These are phyloP conservation scores for Tephrocybe sp. DNA, from an alignment of 768 basidiomycete species.

Conservation along the genomic window DNA sequence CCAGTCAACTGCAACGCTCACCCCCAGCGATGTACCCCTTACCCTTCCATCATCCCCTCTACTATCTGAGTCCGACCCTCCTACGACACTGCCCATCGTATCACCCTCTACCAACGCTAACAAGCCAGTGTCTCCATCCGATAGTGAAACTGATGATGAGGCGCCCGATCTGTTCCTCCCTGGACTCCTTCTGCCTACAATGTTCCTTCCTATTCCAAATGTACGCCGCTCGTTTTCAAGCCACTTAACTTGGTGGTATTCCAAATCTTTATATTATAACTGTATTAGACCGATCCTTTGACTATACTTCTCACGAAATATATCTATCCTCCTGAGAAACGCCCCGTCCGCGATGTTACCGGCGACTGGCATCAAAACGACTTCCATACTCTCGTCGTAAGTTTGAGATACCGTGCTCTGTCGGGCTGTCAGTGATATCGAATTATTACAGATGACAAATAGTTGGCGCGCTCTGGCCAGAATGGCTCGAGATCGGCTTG, in stretches of 20 bases:
- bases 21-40: conserved; percentile 44
- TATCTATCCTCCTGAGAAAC: conserved; percentile 70
- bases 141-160: conserved; percentile 46
- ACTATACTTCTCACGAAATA: conserved; percentile 81
- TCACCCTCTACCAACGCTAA: conserved; percentile 40
- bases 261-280: conserved; percentile 43
- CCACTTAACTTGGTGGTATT: conserved; percentile 62
- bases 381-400: conserved; percentile 79
- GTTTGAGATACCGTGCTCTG: conserved; percentile 24
- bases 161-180: conserved; percentile 63
- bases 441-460: conserved; percentile 68
- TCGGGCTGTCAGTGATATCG: conserved; percentile 19
- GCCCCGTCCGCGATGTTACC: conserved; percentile 68
- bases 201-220: conserved; percentile 89
- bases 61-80: conserved; percentile 15
- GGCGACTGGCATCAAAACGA: conserved; percentile 75
- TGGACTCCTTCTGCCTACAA: conserved; percentile 65
- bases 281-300: conserved; percentile 78
- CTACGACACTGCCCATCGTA: conserved; percentile 18
- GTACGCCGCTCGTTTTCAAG: conserved; percentile 60
- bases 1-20: conserved; percentile 32
- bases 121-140: conserved; percentile 50
- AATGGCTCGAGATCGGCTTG: conserved; percentile 79
- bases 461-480: conserved; percentile 83
- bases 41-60: conserved; percentile 29